These are phyloP conservation scores for Hagleromyces aurorensis DNA, from an alignment of 805 yeast species.

Conservation along the genomic window DNA sequence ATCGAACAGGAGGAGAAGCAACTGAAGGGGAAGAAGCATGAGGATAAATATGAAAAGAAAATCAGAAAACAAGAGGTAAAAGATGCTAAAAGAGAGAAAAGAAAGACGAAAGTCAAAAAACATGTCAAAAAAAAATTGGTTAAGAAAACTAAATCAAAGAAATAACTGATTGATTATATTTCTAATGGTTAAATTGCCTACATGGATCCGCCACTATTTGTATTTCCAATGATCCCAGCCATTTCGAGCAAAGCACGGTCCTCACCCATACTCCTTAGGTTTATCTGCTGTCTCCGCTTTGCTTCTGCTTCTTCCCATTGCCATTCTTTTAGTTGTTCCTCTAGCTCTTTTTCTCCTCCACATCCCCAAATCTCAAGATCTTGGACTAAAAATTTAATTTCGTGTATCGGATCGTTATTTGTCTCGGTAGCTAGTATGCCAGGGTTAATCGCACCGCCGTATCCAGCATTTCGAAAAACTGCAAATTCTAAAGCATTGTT, in stretches of 20 bases:
- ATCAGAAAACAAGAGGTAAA: constrained; percentile 69
- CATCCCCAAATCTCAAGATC: constrained; percentile 90
- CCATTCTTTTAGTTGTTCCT: constrained; percentile 71
- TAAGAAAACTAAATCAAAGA: constrained; percentile 42
- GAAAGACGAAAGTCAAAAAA: constrained; percentile 77
- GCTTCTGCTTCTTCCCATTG: constrained; percentile 91
- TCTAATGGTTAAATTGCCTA: constrained; percentile 11
- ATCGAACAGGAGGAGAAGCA: constrained; percentile 31
- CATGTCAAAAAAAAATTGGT: constrained; percentile 71
- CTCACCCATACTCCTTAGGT: constrained; percentile 60
- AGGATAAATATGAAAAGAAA: constrained; percentile 72
- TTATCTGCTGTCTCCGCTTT: constrained; percentile 63
- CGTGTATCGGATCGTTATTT: constrained; percentile 36
- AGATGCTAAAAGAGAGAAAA: constrained; percentile 67
- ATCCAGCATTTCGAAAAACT: constrained; percentile 60
- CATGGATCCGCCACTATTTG: constrained; percentile 43
- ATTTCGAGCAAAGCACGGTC: constrained; percentile 79
- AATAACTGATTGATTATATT: constrained; percentile 13
- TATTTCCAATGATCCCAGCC: constrained; percentile 57
- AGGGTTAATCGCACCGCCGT: constrained; percentile 42
- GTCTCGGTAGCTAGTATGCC: constrained; percentile 21
- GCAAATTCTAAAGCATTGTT: constrained; percentile 78
- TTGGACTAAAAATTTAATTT: constrained; percentile 60
- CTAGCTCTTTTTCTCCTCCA: constrained; percentile 70
- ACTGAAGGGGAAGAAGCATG: constrained; percentile 65